Evolutionary conservation across 495 filamentous ascomycete genomes (phyloP), one percentile per base, ranked within the genome.

Genomic region (Trichocladium antarcticum): DNA sequence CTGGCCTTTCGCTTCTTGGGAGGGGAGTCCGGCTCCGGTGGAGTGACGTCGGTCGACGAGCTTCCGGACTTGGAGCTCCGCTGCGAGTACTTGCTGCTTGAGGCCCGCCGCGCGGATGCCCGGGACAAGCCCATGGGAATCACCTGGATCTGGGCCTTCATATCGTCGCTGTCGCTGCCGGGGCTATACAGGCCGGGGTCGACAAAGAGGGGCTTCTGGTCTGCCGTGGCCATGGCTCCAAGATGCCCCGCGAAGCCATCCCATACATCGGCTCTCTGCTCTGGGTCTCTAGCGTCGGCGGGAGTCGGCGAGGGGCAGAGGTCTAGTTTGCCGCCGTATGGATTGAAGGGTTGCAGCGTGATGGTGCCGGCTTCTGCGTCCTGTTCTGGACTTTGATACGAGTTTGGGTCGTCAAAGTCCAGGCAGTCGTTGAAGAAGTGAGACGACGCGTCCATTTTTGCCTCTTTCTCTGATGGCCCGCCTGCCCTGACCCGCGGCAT

Each of bases 351-450:
- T 16, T 51, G 42, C 44, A 60, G 35, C 36, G 34, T 34, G 29
- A 45, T 35, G 43, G 27, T 37, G 38, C 39, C 46, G 5, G 17
- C 38, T 8, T 31, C 51, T 6, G 17, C 50, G 37, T 55, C 55
- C 1, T 53, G 49, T 10, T 58, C 58, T 17, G 53, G 50, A 19
- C 54, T 57, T 15, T 57, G 50, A 37, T 57, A 61, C 14, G 58
- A n/a, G 32, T 43, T 45, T 15, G 53, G 42, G 28, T 55, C 60
- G n/a, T 54, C 57, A 27, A 58, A 51, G 40, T 55, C 55, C 20
- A 64, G 20, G 29, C 45, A 60, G 37, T 64, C 57, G 40, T 42
- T 53, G 34, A 62, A 64, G 52, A 61, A 64, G 38, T 61, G 57
- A 14, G 62, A 48, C 3, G 59, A 31, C 19, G 49, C 47, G 43